Evolutionary conservation across 2,329 filamentous ascomycete genomes (phyloP).

Genomic region (Fulvia fulva): DNA sequence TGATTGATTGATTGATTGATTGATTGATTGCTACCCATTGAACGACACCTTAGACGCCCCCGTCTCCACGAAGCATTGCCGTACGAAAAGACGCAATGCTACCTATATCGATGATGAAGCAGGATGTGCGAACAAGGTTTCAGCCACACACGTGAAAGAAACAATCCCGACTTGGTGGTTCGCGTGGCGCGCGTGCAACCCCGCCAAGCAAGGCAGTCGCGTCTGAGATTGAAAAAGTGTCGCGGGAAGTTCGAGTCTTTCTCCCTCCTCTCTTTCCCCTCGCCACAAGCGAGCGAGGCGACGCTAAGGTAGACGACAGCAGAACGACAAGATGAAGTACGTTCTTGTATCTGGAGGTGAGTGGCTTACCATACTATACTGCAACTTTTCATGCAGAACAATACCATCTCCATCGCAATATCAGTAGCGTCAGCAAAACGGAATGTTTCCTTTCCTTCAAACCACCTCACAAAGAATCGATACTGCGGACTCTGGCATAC

Average conservation of each 20-base stretch:
- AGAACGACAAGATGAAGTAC: constrained; percentile 65
- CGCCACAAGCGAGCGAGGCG: constrained; percentile 39
- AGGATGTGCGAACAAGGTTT: background rate
- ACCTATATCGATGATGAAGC: background rate
- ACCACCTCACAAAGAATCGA: background rate
- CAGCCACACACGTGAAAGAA: background rate
- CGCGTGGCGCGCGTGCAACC: background rate
- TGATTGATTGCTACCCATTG: too few species aligned
- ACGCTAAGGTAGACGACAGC: constrained; percentile 31
- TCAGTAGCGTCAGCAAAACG: background rate
- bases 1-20: too few species aligned
- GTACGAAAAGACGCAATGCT: too few species aligned
- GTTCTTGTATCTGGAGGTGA: constrained; percentile 74
- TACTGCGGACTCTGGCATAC: constrained; percentile 1
- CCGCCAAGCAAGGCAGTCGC: background rate
- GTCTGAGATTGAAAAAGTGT: constrained; percentile 1
- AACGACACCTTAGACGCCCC: too few species aligned
- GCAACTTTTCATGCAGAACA: too few species aligned
- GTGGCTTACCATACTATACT: constrained; percentile 21
- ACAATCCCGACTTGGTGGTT: too few species aligned
- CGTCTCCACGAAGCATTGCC: too few species aligned
- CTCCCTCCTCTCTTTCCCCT: constrained; percentile 39
- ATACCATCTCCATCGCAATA: too few species aligned
- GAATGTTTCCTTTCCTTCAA: background rate
- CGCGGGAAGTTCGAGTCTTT: constrained; percentile 2